Base-by-base conservation (phyloP, 495 filamentous ascomycete species). In the Hypoxylon crocopeplum region DNA sequence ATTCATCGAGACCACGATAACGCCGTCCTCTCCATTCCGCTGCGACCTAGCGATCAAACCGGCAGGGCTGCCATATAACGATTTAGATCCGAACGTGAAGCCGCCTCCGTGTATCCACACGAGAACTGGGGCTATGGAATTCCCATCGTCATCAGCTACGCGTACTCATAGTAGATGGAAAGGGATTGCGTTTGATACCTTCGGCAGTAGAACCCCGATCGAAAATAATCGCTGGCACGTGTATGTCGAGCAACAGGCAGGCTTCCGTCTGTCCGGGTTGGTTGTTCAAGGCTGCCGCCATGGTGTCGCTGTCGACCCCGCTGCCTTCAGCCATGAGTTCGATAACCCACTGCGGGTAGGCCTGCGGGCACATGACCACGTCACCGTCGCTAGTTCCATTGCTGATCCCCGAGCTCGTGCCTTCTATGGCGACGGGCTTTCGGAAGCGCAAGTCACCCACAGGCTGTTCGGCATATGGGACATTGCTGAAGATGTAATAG, bases 101-200 rank as follows among this genome's bases (percentile, higher is more conserved):
- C 79, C 83, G 10, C 85, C 85, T 1, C 85, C 85, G 57, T 82
- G 79, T 22, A 87, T 79, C 82, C 82, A 87, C 5, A 82, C 78
- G 38, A 87, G 61, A 7, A 86, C 83, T 8, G 84, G 81, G 0
- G 77, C 79, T 67, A 15, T 2, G 17, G 19, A 11, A 17, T 7
- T n/a, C 33, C n/a, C 32, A 44, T 22, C 4, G 17, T 51, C 17
- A 20, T 55, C 54, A 51, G 29, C 16, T 19, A 44, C 21, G 6
- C 12, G 1, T 27, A 8, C 24, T n/a, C n/a, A n/a, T n/a, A n/a
- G n/a, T n/a, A n/a, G 24, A 27, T 4, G 8, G 24, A 27, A 27
- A 3, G 8, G 3, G 3, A 27, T 27, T 8, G 24, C 24, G 4
- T 21, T 29, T 21, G 11, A n/a, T 38, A 57, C 51, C 51, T 40